These are phyloP conservation scores for Podospora pseudoanserina DNA, from an alignment of 495 filamentous ascomycete genomes.

Conservation along the genomic window DNA sequence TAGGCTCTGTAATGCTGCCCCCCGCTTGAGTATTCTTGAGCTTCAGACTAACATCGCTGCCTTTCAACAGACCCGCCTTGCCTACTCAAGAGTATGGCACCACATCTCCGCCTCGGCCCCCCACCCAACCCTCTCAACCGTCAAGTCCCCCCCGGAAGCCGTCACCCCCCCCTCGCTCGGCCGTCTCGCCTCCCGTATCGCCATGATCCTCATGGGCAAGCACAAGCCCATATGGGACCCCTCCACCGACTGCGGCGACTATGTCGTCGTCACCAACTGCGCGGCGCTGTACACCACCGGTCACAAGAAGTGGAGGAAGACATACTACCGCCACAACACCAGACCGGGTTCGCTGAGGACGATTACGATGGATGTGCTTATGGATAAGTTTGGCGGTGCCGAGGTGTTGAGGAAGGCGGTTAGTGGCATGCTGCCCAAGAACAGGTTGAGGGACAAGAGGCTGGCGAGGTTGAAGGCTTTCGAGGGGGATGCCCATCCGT, in stretches of 20 bases:
- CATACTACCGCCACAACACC: constrained; percentile 91
- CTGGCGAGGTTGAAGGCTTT: constrained; percentile 92
- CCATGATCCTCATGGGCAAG: constrained; percentile 93
- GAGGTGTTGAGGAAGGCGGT: constrained; percentile 92
- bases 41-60: background rate
- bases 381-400: constrained; percentile 88
- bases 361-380: constrained; percentile 92
- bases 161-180: constrained; percentile 69
- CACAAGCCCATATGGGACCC: constrained; percentile 98
- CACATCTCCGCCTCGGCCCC: constrained; percentile 64
- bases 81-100: constrained; percentile 95
- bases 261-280: constrained; percentile 91
- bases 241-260: constrained; percentile 96
- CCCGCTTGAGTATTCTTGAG: background rate
- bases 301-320: constrained; percentile 88
- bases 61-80: constrained; percentile 73
- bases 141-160: constrained; percentile 48
- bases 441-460: constrained; percentile 78
- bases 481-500: constrained; percentile 86
- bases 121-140: constrained; percentile 51
- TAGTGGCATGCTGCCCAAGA: constrained; percentile 97
- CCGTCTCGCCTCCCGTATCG: constrained; percentile 87
- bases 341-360: constrained; percentile 79
- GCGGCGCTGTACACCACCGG: constrained; percentile 82
- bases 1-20: constrained; percentile 19